Percentiles rank a stretch among this genome's conserved stretches.
phyloP scores from a whole-genome alignment of 108 stramenopile genomes.

The Pseudonitzschia multiseries region DNA sequence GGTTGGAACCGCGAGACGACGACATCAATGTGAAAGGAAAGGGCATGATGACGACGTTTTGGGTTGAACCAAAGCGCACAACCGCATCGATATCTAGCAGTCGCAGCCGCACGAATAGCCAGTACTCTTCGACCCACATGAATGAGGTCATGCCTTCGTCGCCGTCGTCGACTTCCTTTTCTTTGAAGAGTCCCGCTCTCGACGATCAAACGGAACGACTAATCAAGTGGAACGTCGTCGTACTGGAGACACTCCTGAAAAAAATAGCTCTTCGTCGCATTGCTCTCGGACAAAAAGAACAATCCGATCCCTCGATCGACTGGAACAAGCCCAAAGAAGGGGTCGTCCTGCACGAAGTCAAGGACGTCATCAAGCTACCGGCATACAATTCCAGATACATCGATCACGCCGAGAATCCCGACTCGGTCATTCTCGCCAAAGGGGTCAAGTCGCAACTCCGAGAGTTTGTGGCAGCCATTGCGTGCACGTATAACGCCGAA shows the following conservation, averaged over 20 bases:
- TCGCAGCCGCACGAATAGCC: neutral
- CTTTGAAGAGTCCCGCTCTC: neutral
- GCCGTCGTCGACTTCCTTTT: neutral
- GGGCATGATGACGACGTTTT: conserved; percentile 61
- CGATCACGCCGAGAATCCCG: conserved; percentile 11
- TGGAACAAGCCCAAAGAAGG: conserved; percentile 20
- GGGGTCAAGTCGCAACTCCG: conserved; percentile 38
- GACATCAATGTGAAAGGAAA: conserved; percentile 62
- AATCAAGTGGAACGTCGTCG: conserved; percentile 43
- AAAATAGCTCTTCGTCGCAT: conserved; percentile 15
- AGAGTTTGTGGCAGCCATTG: conserved; percentile 38
- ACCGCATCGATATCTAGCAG: neutral
- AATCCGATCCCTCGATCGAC: conserved; percentile 8
- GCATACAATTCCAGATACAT: conserved; percentile 13
- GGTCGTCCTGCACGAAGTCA: conserved; percentile 32
- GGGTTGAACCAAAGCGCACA: conserved; percentile 24
- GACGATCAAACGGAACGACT: conserved; percentile 12
- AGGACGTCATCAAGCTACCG: conserved; percentile 33
- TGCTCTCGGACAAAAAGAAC: conserved; percentile 10
- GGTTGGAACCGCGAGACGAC: conserved; percentile 42
- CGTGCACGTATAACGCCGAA: conserved; percentile 41
- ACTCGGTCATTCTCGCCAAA: conserved; percentile 29
- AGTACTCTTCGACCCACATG: neutral
- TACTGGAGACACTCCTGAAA: conserved; percentile 26
- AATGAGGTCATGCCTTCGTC: too few relatives aligned